phyloP scores from a whole-genome alignment of 371 early-diverging fungal species.

The Lichtheimia ramosa region DNA sequence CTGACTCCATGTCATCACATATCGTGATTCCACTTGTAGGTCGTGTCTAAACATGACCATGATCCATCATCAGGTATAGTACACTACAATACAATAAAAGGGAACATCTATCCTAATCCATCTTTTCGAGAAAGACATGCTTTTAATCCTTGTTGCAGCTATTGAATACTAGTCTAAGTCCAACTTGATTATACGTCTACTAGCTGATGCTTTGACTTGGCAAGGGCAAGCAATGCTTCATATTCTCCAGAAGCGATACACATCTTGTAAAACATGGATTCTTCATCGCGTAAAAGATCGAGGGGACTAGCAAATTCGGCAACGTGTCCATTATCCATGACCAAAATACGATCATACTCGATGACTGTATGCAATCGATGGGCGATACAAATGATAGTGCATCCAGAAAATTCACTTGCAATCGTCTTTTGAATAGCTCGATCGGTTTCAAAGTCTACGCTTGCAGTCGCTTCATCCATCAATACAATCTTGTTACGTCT shows the following conservation, averaged over 20 bases:
- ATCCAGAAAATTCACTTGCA: constrained; percentile 55
- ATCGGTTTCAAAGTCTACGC: constrained; percentile 65
- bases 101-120: too few relatives aligned
- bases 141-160: too few relatives aligned
- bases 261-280: not conserved
- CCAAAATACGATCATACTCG: constrained; percentile 47
- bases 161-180: not conserved
- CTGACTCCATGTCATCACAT: too few relatives aligned
- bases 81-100: too few relatives aligned
- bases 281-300: not conserved
- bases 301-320: constrained; percentile 27
- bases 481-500: constrained; percentile 37
- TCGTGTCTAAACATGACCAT: too few relatives aligned
- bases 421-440: constrained; percentile 62
- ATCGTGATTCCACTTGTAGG: too few relatives aligned
- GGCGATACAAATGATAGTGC: constrained; percentile 70
- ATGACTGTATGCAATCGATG: constrained; percentile 66
- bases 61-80: too few relatives aligned
- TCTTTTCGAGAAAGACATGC: too few relatives aligned
- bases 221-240: not conserved
- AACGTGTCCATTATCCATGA: constrained; percentile 41
- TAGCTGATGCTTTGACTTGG: not conserved
- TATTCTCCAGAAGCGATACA: not conserved
- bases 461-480: constrained; percentile 81
- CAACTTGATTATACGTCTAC: not conserved